Conservation (phyloP, 306 rosid species). For the Urtica urens region DNA sequence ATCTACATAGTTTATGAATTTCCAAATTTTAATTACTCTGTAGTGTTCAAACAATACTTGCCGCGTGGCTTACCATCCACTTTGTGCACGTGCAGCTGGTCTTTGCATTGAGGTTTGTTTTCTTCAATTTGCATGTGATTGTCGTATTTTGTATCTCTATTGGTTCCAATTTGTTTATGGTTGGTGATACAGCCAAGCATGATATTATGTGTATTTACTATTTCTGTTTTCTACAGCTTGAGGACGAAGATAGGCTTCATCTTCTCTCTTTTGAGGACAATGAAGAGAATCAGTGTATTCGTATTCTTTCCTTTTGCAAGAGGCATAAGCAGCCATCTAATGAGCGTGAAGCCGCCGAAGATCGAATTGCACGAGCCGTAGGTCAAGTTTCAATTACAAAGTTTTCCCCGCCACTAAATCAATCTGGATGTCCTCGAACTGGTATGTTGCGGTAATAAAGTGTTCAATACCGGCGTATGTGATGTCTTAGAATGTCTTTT, state of each 20-base stretch:
- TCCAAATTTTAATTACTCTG: slow-evolving; percentile 4
- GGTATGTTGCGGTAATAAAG: too few relatives aligned
- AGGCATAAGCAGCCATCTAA: slow-evolving; percentile 90
- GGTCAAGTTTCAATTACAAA: slow-evolving; percentile 74
- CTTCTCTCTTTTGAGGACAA: slow-evolving; percentile 88
- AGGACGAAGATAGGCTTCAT: slow-evolving; percentile 91
- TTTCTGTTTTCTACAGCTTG: slow-evolving; percentile 46
- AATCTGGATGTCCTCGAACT: slow-evolving; percentile 93
- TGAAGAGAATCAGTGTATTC: slow-evolving; percentile 89
- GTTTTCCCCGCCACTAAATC: slow-evolving; percentile 70
- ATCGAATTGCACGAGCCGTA: slow-evolving; percentile 43
- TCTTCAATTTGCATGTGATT: slow-evolving; percentile 4
- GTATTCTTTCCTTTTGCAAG: slow-evolving; percentile 91
- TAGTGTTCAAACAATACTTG: slow-evolving; percentile 94
- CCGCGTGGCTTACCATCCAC: slow-evolving; percentile 95
- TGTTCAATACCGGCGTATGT: too few relatives aligned
- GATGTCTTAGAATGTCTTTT: too few relatives aligned
- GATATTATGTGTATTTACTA: neutral
- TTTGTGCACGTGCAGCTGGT: slow-evolving; percentile 99
- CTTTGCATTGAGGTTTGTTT: slow-evolving; percentile 89
- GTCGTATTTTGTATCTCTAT: neutral
- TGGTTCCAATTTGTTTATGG: slow-evolving; percentile 1
- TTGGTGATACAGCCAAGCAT: too few relatives aligned
- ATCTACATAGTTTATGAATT: neutral
- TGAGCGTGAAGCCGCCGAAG: slow-evolving; percentile 63